Evolutionary conservation across 164 flowering plant genomes (phyloP).

Genomic region (Vitis rupestris): DNA sequence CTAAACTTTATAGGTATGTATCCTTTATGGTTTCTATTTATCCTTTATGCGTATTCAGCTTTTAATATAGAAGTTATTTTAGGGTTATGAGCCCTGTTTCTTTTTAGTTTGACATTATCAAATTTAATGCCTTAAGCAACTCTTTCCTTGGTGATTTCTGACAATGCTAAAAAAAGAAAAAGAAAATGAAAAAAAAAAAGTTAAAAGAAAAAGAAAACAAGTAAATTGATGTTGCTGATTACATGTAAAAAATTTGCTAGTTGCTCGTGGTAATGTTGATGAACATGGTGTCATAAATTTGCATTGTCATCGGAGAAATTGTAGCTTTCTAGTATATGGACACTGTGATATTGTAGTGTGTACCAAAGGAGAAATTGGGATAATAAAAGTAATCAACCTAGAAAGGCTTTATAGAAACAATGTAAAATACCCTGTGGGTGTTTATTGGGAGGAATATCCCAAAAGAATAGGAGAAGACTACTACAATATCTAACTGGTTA

Average conservation of each 20-base stretch:
- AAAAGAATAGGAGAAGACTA: too few relatives aligned
- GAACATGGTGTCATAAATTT: background rate
- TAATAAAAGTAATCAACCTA: too few relatives aligned
- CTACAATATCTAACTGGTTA: too few relatives aligned
- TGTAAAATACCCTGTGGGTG: too few relatives aligned
- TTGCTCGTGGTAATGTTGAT: background rate
- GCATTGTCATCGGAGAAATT: background rate
- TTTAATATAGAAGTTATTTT: background rate
- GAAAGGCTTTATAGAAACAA: too few relatives aligned
- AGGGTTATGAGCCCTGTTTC: background rate
- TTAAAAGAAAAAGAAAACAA: background rate
- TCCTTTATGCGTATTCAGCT: too few relatives aligned
- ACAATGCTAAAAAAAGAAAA: background rate
- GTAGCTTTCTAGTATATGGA: too few relatives aligned
- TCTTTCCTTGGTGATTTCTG: background rate
- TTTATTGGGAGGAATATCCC: too few relatives aligned
- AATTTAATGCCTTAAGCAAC: background rate
- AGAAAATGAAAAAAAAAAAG: background rate
- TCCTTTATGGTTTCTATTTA: background rate
- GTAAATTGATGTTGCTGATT: background rate
- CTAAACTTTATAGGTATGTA: slow-evolving; percentile 75
- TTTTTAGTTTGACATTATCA: background rate
- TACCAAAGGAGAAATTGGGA: too few relatives aligned
- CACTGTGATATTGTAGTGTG: too few relatives aligned
- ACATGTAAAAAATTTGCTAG: background rate